These are phyloP conservation scores for Aspergillus pseudoviridinutans DNA, from an alignment of 2,329 filamentous ascomycete species.

Conservation along the genomic window DNA sequence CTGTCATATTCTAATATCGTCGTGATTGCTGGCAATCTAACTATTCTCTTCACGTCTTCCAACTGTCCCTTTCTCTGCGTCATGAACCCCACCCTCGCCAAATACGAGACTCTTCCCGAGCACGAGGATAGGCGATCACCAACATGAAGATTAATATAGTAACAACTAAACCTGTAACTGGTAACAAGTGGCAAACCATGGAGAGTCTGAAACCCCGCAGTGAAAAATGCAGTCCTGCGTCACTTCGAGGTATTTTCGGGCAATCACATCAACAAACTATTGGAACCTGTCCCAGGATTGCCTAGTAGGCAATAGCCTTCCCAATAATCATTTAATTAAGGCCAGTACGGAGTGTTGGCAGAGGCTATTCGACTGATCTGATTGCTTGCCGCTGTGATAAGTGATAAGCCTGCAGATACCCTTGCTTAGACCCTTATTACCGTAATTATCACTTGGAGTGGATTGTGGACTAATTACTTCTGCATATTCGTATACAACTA, in stretches of 20 bases:
- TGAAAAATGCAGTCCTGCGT: not conserved
- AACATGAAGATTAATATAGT: not conserved
- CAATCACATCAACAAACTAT: too few species aligned
- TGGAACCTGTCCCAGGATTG: too few species aligned
- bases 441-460: not conserved
- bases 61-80: not conserved
- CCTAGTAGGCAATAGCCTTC: not conserved
- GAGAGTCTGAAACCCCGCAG: not conserved
- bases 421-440: not conserved
- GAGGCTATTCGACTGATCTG: not conserved
- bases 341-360: not conserved
- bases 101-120: not conserved
- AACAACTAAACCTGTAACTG: not conserved
- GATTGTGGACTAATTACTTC: not conserved
- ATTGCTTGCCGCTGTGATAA: not conserved
- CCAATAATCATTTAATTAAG: not conserved
- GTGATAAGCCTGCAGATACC: not conserved
- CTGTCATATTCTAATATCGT: not conserved
- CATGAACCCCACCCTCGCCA: not conserved
- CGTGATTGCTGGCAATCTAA: not conserved
- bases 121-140: not conserved
- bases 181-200: not conserved
- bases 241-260: not conserved
- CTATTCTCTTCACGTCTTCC: not conserved
- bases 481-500: not conserved